These are phyloP conservation scores for Aspergillus wentii DNA, from an alignment of 495 filamentous ascomycete species.

Conservation along the genomic window DNA sequence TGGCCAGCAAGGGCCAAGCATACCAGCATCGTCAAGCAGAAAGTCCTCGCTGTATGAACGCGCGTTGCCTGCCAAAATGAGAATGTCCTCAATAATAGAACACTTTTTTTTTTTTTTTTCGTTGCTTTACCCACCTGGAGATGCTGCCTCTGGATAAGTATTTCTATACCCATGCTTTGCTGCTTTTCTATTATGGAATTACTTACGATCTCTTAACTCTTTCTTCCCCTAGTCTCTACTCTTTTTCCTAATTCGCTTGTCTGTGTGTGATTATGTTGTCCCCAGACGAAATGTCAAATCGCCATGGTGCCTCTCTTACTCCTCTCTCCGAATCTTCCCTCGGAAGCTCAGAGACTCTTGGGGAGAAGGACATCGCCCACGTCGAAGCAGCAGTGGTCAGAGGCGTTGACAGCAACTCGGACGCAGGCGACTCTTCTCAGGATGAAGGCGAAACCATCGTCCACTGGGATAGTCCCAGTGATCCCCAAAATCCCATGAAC, in stretches of 20 bases:
- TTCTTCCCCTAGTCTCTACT: too few relatives aligned
- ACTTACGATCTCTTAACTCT: too few relatives aligned
- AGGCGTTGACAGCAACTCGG: background rate
- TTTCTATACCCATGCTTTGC: background rate
- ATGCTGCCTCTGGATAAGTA: background rate
- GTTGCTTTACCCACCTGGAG: constrained; percentile 1
- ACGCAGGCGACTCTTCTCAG: background rate
- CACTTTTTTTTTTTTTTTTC: background rate
- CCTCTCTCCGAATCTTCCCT: background rate
- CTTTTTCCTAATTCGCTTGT: too few relatives aligned
- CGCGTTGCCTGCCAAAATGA: constrained; percentile 2
- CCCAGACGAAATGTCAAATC: background rate
- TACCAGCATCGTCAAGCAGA: constrained; percentile 1
- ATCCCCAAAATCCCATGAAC: constrained; percentile 49
- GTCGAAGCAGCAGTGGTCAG: background rate
- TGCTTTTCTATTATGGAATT: too few relatives aligned
- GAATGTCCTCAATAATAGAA: background rate
- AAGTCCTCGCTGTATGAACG: constrained; percentile 1
- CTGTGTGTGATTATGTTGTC: too few relatives aligned
- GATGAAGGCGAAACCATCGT: constrained; percentile 1
- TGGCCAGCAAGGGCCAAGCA: constrained; percentile 7
- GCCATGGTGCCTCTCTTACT: constrained; percentile 1
- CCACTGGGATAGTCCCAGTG: constrained; percentile 31
- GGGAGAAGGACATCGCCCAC: constrained; percentile 1
- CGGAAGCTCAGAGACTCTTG: background rate